These are phyloP conservation scores for Stephanodiscus triporus DNA, from an alignment of 108 stramenopile species.

Conservation along the genomic window DNA sequence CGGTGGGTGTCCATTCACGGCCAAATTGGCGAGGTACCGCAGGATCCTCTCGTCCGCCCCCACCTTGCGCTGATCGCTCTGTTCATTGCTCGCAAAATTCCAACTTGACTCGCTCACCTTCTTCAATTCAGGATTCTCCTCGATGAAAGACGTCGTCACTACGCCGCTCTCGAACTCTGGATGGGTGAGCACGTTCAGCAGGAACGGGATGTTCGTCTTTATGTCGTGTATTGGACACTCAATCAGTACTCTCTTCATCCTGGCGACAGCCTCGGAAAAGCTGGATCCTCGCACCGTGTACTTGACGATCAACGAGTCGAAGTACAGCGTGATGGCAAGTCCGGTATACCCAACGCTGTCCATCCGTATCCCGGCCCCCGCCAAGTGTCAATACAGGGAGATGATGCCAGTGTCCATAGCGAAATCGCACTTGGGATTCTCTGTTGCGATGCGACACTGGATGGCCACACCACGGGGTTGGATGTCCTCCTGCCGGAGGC, in stretches of 20 bases:
- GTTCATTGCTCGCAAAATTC: slow-evolving; percentile 75
- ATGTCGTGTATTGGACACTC: slow-evolving; percentile 93
- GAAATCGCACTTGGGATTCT: slow-evolving; percentile 86
- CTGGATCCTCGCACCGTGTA: slow-evolving; percentile 79
- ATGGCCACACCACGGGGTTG: slow-evolving; percentile 84
- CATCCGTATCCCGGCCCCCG: slow-evolving; percentile 92
- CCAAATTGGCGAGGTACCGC: slow-evolving; percentile 82
- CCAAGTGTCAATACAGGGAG: slow-evolving; percentile 78
- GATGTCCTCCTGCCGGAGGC: slow-evolving; percentile 74
- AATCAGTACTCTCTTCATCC: slow-evolving; percentile 85
- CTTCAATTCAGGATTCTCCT: slow-evolving; percentile 73
- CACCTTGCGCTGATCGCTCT: slow-evolving; percentile 64
- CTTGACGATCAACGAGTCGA: slow-evolving; percentile 95
- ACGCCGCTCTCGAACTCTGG: slow-evolving; percentile 84
- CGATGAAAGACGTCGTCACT: slow-evolving; percentile 89
- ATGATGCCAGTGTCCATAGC: slow-evolving; percentile 90
- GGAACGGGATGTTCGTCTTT: slow-evolving; percentile 86
- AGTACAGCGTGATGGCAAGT: slow-evolving; percentile 85
- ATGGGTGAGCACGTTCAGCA: slow-evolving; percentile 86
- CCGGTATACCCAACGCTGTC: slow-evolving; percentile 84
- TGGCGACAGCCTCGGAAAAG: slow-evolving; percentile 73
- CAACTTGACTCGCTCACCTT: slow-evolving; percentile 56
- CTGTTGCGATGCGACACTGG: slow-evolving; percentile 94
- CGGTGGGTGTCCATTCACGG: slow-evolving; percentile 90
- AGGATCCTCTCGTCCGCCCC: slow-evolving; percentile 70